Percentiles rank a stretch among this genome's conserved stretches.
Evolutionary conservation across 73 alveolate species (phyloP).

Genomic region (Loxodes magnus): DNA sequence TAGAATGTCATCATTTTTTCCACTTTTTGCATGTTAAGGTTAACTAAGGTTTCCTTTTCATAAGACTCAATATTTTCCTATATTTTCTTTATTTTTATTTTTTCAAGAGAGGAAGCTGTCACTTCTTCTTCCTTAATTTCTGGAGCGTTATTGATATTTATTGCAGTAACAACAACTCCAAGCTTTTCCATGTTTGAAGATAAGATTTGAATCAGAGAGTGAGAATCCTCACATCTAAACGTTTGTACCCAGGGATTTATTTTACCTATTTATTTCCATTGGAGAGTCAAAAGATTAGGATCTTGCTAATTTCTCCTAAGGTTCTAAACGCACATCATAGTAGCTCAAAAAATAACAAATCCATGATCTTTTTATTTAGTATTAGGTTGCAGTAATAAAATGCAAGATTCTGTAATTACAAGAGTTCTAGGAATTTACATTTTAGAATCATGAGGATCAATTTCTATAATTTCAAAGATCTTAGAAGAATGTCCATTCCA

Average conservation of each 20-base stretch:
- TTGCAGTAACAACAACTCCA: not conserved
- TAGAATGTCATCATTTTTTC: not conserved
- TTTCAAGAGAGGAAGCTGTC: not conserved
- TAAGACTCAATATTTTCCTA: not conserved
- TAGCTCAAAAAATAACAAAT: not conserved
- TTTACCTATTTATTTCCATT: slow-evolving; percentile 8
- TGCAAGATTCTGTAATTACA: slow-evolving; percentile 6
- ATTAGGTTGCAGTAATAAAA: not conserved
- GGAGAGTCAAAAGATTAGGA: not conserved
- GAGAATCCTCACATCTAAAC: not conserved
- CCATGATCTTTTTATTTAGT: not conserved
- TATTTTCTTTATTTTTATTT: not conserved
- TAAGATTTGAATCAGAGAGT: not conserved
- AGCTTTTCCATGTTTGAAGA: not conserved
- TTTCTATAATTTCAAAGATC: not conserved
- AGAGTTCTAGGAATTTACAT: not conserved
- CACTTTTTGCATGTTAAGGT: not conserved
- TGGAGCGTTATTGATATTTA: not conserved
- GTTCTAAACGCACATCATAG: not conserved
- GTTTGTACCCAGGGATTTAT: not conserved
- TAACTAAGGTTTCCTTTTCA: not conserved
- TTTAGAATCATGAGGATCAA: not conserved
- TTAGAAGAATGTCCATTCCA: not conserved
- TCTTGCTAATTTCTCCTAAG: not conserved
- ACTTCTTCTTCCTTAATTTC: not conserved